A percentile compares a stretch with the other conserved stretches of the same genome.
These are phyloP conservation scores for Pseudocercospora crystallina DNA, from an alignment of 2,329 filamentous ascomycete species.

Conservation along the genomic window DNA sequence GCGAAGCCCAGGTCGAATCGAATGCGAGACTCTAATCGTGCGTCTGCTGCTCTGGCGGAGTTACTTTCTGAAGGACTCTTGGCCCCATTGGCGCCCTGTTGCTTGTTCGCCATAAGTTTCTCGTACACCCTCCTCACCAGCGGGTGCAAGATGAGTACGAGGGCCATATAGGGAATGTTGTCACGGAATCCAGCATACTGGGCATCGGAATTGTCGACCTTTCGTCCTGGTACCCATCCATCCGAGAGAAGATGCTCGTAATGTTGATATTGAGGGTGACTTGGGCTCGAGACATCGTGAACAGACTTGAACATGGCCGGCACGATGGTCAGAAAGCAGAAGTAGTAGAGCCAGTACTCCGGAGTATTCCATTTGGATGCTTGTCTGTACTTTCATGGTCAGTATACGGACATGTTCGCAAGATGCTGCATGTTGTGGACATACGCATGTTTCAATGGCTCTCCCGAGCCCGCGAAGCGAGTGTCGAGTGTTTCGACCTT, in stretches of 20 bases:
- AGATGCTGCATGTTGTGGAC: no score
- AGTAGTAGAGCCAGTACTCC: slow-evolving; percentile 82
- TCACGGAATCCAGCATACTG: slow-evolving; percentile 84
- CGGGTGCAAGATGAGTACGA: slow-evolving; percentile 76
- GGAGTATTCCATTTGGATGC: slow-evolving; percentile 58
- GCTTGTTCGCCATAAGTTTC: slow-evolving; percentile 1
- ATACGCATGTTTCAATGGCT: slow-evolving; percentile 17
- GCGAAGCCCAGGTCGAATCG: slow-evolving; percentile 84
- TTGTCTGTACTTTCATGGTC: no score
- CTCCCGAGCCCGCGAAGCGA: slow-evolving; percentile 65
- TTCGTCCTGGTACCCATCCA: slow-evolving; percentile 90
- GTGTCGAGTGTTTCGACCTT: slow-evolving; percentile 69
- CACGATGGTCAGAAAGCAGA: slow-evolving; percentile 68
- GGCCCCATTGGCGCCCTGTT: slow-evolving; percentile 3
- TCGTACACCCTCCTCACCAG: slow-evolving; percentile 74
- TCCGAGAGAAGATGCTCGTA: slow-evolving; percentile 69
- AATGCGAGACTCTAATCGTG: slow-evolving; percentile 62
- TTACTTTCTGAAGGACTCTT: neutral
- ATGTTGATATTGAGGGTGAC: slow-evolving; percentile 75
- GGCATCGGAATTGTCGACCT: slow-evolving; percentile 85
- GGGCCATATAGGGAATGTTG: slow-evolving; percentile 78
- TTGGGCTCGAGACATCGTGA: slow-evolving; percentile 82
- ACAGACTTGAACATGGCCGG: slow-evolving; percentile 84
- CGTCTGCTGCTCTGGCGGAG: slow-evolving; percentile 53
- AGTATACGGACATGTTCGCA: no score